Evolutionary conservation across 257 asterid species (phyloP).

Genomic region (Solanum habrochaites): DNA sequence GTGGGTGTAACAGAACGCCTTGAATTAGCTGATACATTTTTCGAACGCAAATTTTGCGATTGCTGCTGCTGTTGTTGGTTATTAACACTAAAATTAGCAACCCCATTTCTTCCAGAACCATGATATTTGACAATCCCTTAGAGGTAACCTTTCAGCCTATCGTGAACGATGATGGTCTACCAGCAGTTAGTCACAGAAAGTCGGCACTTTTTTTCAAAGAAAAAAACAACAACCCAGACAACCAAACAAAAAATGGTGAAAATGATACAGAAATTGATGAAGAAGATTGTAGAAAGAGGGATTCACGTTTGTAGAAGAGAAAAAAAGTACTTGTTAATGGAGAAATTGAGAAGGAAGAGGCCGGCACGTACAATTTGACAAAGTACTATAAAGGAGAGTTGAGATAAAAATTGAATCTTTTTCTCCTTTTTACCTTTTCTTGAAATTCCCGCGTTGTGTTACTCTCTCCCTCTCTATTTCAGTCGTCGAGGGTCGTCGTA

Average conservation of each 20-base stretch:
- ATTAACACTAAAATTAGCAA: slow-evolving; percentile 6
- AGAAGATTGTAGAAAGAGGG: background rate
- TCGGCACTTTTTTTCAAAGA: slow-evolving; percentile 23
- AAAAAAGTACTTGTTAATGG: background rate
- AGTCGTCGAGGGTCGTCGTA: accelerated
- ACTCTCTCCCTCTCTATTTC: background rate
- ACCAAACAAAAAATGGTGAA: background rate
- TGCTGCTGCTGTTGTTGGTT: slow-evolving; percentile 4
- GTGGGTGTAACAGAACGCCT: slow-evolving; percentile 77
- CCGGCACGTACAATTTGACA: slow-evolving; percentile 1
- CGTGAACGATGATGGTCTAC: slow-evolving; percentile 26
- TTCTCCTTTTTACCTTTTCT: background rate
- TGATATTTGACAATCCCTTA: no score
- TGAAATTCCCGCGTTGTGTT: background rate
- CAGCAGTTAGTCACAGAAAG: slow-evolving; percentile 14
- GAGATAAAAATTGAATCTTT: background rate
- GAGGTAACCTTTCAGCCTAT: slow-evolving; percentile 31
- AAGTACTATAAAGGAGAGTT: background rate
- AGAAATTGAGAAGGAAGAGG: background rate
- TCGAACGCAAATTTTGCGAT: background rate
- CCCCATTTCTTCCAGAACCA: slow-evolving; percentile 14
- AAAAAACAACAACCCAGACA: background rate
- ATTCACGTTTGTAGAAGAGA: background rate
- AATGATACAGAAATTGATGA: background rate
- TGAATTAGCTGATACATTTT: slow-evolving; percentile 9